These are phyloP conservation scores for Echites panduratus DNA, from an alignment of 257 asterid genomes.

Conservation along the genomic window DNA sequence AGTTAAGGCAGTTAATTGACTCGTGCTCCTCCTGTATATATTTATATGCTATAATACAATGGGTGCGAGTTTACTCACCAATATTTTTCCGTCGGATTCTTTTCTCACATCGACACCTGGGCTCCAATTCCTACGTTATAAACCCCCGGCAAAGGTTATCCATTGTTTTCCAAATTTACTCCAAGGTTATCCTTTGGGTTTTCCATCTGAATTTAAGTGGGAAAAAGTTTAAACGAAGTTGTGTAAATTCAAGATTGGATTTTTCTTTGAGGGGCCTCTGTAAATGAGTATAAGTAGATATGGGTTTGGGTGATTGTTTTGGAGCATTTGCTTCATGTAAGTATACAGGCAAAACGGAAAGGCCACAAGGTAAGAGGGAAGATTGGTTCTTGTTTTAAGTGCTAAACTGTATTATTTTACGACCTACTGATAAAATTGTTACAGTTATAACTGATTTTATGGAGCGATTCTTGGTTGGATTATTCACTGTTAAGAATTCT, in stretches of 20 bases:
- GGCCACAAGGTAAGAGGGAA: constrained; percentile 33
- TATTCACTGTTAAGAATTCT: neutral
- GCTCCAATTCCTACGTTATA: neutral
- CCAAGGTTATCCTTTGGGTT: neutral
- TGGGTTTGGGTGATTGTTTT: constrained; percentile 56
- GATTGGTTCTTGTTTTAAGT: neutral
- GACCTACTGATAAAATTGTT: neutral
- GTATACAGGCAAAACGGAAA: constrained; percentile 17
- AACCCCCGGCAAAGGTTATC: neutral
- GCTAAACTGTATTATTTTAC: neutral
- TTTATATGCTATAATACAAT: neutral
- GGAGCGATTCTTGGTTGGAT: neutral
- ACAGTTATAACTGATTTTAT: neutral
- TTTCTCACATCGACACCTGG: neutral
- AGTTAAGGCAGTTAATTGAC: neutral
- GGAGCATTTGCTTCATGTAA: constrained; percentile 43
- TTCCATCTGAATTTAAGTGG: neutral
- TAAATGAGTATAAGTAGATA: constrained; percentile 13
- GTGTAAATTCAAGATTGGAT: constrained; percentile 19
- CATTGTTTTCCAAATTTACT: neutral
- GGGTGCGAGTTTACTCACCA: neutral
- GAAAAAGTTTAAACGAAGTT: neutral
- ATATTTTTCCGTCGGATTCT: neutral
- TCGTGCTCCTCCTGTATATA: neutral
- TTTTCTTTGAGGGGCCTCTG: constrained; percentile 17